Base-by-base conservation (phyloP, 176 grass and related monocot species). In the Oryza longistaminata region DNA sequence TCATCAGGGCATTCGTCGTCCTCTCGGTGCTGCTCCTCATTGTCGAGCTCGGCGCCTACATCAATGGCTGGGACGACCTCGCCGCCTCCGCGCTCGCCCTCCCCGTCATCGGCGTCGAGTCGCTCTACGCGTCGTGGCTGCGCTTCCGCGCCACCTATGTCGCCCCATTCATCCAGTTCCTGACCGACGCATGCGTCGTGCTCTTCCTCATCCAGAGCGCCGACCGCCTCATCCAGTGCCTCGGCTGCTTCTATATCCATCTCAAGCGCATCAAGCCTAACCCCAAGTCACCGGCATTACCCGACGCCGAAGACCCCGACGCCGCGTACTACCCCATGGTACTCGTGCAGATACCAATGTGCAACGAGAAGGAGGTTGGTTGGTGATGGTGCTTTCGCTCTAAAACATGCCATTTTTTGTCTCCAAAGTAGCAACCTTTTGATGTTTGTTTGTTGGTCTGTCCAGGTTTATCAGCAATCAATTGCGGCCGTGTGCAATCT, bases 311-410 rank as follows among this genome's bases (percentile, higher is more conserved):
- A 85, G 93, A 99, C 86, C 87, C 88, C 12, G 84, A 93, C 49
- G 88, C 83, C 69, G 82, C 66, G 3, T 88, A 90, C 90, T 92
- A 90, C 52, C 97, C 97, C 61, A 99, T 94, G 97, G 93, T 99
- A 33, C 85, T 99, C 4, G 90, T 99, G 65, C 97, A 99, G 86
- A 99, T 99, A 81, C 97, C 97, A 83, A 96, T 99, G 97, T 99
- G 97, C 91, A 99, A 99, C 72, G 97, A 99, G 90, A 91, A 88
- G 48, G 97, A 96, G 93, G 97, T 99, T 53, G 81, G 64, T 35
- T 35, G 0, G 34, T 76, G 76, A 3, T 25, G 85, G 50, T 40
- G 37, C 24, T 66, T 0, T 29, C 7, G 24, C 70, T 34, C 61
- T 74, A 44, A 80, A 83, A 80, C 9, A 62, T 67, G 6, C 74